phyloP scores from a whole-genome alignment of 108 stramenopile genomes.

The Nannochloropsis gaditana region DNA sequence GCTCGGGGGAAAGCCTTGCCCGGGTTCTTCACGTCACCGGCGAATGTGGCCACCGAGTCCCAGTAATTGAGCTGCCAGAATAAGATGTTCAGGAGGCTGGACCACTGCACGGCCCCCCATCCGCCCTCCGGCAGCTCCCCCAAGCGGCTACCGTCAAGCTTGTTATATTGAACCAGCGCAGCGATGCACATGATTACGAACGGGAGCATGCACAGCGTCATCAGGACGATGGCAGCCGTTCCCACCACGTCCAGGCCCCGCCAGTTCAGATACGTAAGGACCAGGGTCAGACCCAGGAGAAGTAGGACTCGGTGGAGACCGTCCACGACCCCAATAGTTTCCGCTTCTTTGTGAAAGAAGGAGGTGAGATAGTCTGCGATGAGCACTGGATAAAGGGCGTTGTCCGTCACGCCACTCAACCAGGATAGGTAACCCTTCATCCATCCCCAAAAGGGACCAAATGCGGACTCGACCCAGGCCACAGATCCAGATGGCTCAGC shows the following conservation, averaged over 20 bases:
- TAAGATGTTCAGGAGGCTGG: constrained; percentile 81
- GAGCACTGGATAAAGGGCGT: constrained; percentile 73
- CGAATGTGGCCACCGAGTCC: constrained; percentile 73
- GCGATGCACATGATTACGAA: constrained; percentile 70
- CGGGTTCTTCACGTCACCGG: constrained; percentile 73
- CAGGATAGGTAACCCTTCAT: constrained; percentile 77
- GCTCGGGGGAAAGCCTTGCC: constrained; percentile 65
- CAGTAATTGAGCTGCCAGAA: constrained; percentile 93
- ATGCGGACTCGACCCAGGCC: constrained; percentile 85
- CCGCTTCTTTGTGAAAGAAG: constrained; percentile 40
- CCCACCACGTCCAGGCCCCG: constrained; percentile 78
- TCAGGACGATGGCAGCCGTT: constrained; percentile 67
- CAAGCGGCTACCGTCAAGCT: background rate
- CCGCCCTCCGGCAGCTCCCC: constrained; percentile 56
- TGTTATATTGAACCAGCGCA: constrained; percentile 58
- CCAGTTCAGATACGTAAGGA: constrained; percentile 71
- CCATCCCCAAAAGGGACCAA: constrained; percentile 69
- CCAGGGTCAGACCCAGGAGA: constrained; percentile 57
- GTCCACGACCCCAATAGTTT: constrained; percentile 33
- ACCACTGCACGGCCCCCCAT: constrained; percentile 73
- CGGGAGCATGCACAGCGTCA: constrained; percentile 76
- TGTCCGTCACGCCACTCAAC: constrained; percentile 76
- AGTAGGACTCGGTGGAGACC: constrained; percentile 50
- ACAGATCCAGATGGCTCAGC: constrained; percentile 81
- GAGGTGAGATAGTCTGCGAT: constrained; percentile 65